A percentile compares a stretch with the other conserved stretches of the same genome.
Evolutionary conservation across 1,139 yeast genomes (phyloP).

Genomic region (Blastobotrys niveus): DNA sequence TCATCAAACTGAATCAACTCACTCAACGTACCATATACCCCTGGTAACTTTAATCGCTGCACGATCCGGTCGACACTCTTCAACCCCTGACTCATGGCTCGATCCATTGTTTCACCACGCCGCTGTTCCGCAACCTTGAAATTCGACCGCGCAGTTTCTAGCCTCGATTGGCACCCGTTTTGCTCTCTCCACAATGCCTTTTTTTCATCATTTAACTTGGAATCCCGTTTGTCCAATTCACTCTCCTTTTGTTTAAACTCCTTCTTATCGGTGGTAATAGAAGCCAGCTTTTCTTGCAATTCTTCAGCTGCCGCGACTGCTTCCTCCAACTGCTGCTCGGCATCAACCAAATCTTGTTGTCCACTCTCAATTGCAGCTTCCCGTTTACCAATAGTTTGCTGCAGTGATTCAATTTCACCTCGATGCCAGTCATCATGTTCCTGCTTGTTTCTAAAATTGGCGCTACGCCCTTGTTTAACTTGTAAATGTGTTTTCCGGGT

Average conservation of each 20-base stretch:
- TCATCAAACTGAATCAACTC: slow-evolving; percentile 76
- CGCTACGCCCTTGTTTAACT: slow-evolving; percentile 68
- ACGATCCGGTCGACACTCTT: slow-evolving; percentile 60
- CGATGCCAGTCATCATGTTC: slow-evolving; percentile 71
- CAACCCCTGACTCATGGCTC: slow-evolving; percentile 65
- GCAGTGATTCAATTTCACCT: slow-evolving; percentile 41
- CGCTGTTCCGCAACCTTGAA: slow-evolving; percentile 52
- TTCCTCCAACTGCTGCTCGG: slow-evolving; percentile 18
- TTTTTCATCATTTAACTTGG: slow-evolving; percentile 54
- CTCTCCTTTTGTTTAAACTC: slow-evolving; percentile 16
- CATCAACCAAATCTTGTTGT: slow-evolving; percentile 25
- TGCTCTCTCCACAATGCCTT: slow-evolving; percentile 79
- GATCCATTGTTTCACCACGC: slow-evolving; percentile 50
- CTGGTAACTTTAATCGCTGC: slow-evolving; percentile 46
- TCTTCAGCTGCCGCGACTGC: slow-evolving; percentile 21
- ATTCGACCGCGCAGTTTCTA: slow-evolving; percentile 31
- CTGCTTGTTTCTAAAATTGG: slow-evolving; percentile 48
- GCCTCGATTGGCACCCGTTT: slow-evolving; percentile 14
- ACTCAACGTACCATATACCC: slow-evolving; percentile 80
- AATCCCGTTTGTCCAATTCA: slow-evolving; percentile 22
- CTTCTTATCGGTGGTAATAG: slow-evolving; percentile 32
- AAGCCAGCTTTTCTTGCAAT: slow-evolving; percentile 32
- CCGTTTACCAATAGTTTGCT: slow-evolving; percentile 33
- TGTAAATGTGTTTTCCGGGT: slow-evolving; percentile 59
- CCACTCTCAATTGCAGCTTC: slow-evolving; percentile 18